Percentiles rank a stretch among this genome's conserved stretches.
phyloP scores from a whole-genome alignment of 306 rosid genomes.

The Spatholobus suberectus region DNA sequence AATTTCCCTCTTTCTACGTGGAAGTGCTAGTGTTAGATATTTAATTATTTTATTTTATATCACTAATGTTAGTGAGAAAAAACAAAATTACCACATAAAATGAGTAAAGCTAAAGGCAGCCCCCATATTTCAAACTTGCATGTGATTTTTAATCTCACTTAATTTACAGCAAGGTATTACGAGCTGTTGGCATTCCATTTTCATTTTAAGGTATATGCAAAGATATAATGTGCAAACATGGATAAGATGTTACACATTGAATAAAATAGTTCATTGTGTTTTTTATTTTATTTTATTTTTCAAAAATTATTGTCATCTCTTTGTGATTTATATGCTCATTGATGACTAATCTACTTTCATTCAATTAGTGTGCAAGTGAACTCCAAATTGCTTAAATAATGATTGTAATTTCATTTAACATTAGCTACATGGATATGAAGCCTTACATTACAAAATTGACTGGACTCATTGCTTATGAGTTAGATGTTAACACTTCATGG shows the following conservation, averaged over 20 bases:
- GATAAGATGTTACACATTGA: neutral
- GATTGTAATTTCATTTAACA: too few relatives aligned
- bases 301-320: slow-evolving; percentile 4
- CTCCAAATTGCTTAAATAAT: too few relatives aligned
- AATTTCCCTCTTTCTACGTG: too few relatives aligned
- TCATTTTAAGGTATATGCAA: neutral
- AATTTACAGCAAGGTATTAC: slow-evolving; percentile 60
- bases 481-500: slow-evolving; percentile 74
- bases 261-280: slow-evolving; percentile 7
- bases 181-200: slow-evolving; percentile 23
- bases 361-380: too few relatives aligned
- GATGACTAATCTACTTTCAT: slow-evolving; percentile 17
- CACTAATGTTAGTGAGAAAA: too few relatives aligned
- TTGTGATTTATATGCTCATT: slow-evolving; percentile 17
- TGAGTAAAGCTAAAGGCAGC: too few relatives aligned
- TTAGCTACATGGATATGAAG: slow-evolving; percentile 62
- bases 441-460: slow-evolving; percentile 59
- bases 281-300: slow-evolving; percentile 16
- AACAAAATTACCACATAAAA: too few relatives aligned
- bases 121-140: too few relatives aligned
- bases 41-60: too few relatives aligned
- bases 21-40: too few relatives aligned
- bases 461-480: slow-evolving; percentile 71
- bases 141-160: neutral
- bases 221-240: slow-evolving; percentile 6